A percentile compares a stretch with the other conserved stretches of the same genome.
Conservation (phyloP, 345 rosid genomes). For the Citrus sinensis region DVS_A1.0 CM039167.1:14971501-14972000, state of each 20-base stretch:
- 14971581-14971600: conserved; percentile 88
- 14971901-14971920: conserved; percentile 73
- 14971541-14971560: not conserved
- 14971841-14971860: conserved; percentile 59
- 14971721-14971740: not conserved
- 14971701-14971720: not conserved
- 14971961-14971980: not conserved
- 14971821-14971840: conserved; percentile 90
- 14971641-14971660: conserved; percentile 77
- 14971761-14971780: not conserved
- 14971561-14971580: conserved; percentile 49
- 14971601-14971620: conserved; percentile 96
- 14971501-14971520: conserved; percentile 64
- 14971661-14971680: conserved; percentile 92
- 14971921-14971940: conserved; percentile 18
- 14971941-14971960: not conserved
- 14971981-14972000: not conserved
- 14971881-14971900: conserved; percentile 71
- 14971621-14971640: conserved; percentile 85
- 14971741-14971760: not conserved
- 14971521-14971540: conserved; percentile 14
- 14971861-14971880: conserved; percentile 72
- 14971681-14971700: conserved; percentile 57
- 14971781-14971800: not conserved
- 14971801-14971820: conserved; percentile 6